Percentiles rank a stretch among this genome's conserved stretches.
Evolutionary conservation across 2,329 filamentous ascomycete genomes (phyloP).

Genomic region (Phaeosphaeriaceae sp.): DNA sequence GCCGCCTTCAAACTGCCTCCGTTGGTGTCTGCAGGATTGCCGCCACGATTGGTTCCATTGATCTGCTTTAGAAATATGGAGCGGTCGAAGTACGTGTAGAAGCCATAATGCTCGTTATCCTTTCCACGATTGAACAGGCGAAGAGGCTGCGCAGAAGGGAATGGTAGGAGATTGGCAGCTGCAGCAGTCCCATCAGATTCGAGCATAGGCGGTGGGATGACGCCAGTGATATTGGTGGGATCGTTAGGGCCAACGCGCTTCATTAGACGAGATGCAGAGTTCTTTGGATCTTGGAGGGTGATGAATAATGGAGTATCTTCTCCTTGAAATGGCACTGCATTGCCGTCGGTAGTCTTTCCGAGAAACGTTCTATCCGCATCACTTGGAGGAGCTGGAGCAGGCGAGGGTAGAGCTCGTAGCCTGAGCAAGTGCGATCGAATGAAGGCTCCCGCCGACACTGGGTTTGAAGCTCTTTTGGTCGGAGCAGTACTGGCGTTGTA

Average conservation of each 20-base stretch:
- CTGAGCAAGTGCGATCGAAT: conserved; percentile 38
- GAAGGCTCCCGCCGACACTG: conserved; percentile 50
- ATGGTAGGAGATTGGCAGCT: conserved; percentile 73
- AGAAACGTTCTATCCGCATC: conserved; percentile 78
- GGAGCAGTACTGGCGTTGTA: conserved; percentile 54
- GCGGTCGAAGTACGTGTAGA: conserved; percentile 90
- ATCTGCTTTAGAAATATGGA: conserved; percentile 79
- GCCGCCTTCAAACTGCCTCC: conserved; percentile 57
- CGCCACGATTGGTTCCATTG: conserved; percentile 52
- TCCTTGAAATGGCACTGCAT: conserved; percentile 74
- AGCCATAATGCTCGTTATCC: conserved; percentile 85
- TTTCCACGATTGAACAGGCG: conserved; percentile 84
- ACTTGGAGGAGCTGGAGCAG: conserved; percentile 65
- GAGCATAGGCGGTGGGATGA: conserved; percentile 69
- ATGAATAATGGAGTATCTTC: conserved; percentile 91
- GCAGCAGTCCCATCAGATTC: conserved; percentile 74
- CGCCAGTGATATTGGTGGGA: conserved; percentile 53
- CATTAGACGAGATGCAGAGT: conserved; percentile 33
- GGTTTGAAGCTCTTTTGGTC: conserved; percentile 66
- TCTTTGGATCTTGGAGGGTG: conserved; percentile 63
- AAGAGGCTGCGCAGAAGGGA: conserved; percentile 74
- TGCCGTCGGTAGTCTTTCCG: conserved; percentile 82
- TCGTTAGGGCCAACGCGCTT: conserved; percentile 43
- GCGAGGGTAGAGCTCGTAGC: conserved; percentile 42
- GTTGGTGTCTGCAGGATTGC: conserved; percentile 54